phyloP scores from a whole-genome alignment of 257 asterid genomes.

The Solanum ossicruentum region DNA sequence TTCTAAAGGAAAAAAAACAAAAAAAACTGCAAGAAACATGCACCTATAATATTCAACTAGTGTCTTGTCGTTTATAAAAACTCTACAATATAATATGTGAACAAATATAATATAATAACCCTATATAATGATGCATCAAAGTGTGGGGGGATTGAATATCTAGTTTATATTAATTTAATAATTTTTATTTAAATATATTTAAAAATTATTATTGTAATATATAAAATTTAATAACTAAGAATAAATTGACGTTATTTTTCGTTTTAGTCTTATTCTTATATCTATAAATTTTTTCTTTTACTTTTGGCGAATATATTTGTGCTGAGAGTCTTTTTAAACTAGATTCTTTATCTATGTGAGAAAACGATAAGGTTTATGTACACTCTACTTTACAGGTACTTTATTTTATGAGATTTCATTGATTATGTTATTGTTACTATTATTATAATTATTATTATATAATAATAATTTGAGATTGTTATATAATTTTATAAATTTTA shows the following conservation, averaged over 20 bases:
- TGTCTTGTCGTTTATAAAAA: not conserved
- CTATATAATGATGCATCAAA: not conserved
- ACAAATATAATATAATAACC: not conserved
- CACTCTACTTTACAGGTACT: too few relatives aligned
- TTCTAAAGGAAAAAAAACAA: not conserved
- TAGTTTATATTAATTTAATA: not conserved
- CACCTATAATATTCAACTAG: not conserved
- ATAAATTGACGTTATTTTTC: too few relatives aligned
- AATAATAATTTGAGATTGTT: not conserved
- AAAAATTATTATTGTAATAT: too few relatives aligned
- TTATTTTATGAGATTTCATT: too few relatives aligned
- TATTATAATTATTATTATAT: not conserved
- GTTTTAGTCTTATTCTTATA: too few relatives aligned
- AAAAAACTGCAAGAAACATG: not conserved
- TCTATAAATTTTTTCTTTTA: too few relatives aligned
- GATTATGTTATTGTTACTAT: not conserved
- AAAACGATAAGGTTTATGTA: too few relatives aligned
- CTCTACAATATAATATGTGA: not conserved
- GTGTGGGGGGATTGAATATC: not conserved
- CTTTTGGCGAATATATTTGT: too few relatives aligned
- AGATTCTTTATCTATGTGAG: too few relatives aligned
- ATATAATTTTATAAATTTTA: not conserved
- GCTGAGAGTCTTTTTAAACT: too few relatives aligned
- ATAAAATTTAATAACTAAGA: too few relatives aligned
- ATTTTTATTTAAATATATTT: not conserved